These are phyloP conservation scores for Saitozyma sp. DNA, from an alignment of 768 basidiomycete genomes.

Conservation along the genomic window DNA sequence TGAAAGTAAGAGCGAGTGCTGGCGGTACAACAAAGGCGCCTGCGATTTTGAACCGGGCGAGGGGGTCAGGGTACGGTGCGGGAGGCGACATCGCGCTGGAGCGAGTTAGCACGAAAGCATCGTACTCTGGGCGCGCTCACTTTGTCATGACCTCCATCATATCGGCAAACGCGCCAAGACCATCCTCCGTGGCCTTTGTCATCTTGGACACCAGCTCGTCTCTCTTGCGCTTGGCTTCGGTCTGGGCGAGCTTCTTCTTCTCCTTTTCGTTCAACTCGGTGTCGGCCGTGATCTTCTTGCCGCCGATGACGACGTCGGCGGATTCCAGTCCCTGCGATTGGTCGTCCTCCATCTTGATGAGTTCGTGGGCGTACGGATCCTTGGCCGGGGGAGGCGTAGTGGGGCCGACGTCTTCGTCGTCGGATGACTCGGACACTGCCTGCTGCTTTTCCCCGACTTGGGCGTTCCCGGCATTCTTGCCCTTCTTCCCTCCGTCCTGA, in stretches of 20 bases:
- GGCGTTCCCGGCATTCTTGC: slow-evolving; percentile 50
- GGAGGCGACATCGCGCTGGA: slow-evolving; percentile 52
- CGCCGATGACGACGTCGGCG: slow-evolving; percentile 32
- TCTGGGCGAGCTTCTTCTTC: slow-evolving; percentile 45
- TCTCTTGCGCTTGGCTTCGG: slow-evolving; percentile 51
- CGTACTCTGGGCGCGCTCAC: slow-evolving; percentile 31
- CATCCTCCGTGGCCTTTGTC: slow-evolving; percentile 52
- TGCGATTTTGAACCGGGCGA: slow-evolving; percentile 53
- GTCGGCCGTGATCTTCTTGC: slow-evolving; percentile 24
- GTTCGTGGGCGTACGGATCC: slow-evolving; percentile 7
- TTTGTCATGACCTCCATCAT: slow-evolving; percentile 50
- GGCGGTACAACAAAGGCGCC: slow-evolving; percentile 51
- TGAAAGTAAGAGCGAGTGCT: slow-evolving; percentile 45
- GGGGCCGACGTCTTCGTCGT: slow-evolving; percentile 33
- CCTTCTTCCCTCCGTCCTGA: slow-evolving; percentile 47
- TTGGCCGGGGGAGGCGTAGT: slow-evolving; percentile 7
- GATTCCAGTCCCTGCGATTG: slow-evolving; percentile 31
- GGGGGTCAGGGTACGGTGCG: slow-evolving; percentile 46
- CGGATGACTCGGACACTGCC: slow-evolving; percentile 23
- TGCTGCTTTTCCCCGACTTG: slow-evolving; percentile 45
- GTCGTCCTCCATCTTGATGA: slow-evolving; percentile 4
- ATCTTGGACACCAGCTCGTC: slow-evolving; percentile 52
- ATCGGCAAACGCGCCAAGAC: slow-evolving; percentile 52
- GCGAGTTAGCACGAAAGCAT: slow-evolving; percentile 2
- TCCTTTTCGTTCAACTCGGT: slow-evolving; percentile 39